Evolutionary conservation across 805 yeast species (phyloP), one percentile per base, ranked within the genome.

Genomic region (Grigorovia transvaalensis): DNA sequence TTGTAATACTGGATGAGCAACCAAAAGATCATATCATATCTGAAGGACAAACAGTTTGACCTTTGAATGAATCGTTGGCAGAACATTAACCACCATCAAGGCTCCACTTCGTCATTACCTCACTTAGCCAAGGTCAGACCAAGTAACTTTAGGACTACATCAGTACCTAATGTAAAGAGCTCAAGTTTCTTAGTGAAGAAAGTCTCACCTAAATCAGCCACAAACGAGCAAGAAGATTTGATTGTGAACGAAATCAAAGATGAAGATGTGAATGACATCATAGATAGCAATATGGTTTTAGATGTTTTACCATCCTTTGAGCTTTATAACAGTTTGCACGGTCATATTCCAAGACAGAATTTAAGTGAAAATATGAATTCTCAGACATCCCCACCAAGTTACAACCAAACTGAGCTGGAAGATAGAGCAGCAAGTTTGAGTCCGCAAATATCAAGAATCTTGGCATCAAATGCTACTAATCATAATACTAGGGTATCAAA

Each of bases 281-380:
- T 38, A n/a, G 42, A 38, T n/a, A 38, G 42, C 15, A 38, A 44
- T 48, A 17, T 55, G 12, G 58, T 56, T 17, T 53, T 61, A 2
- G 62, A 59, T 46, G 57, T 61, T 9, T 45, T 61, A 23, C 65
- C 65, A 2, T 59, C 63, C 1, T 61, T 61, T 50, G 62, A 61
- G 50, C 57, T 61, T 54, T 61, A 60, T 46, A 56, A 61, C 42
- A 52, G 58, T 19, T 45, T 61, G 33, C 64, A 60, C 44, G 53
- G 63, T 40, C 59, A 57, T 53, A 58, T 60, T 44, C 61, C 65
- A 20, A 52, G 53, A 27, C 59, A 60, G 19, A 53, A 54, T 47
- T 53, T 57, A 13, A 55, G 51, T 35, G 52, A 57, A 15, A 56
- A 38, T 38, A 38, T 38, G 9, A n/a, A 59, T 51, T 17, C 20